Base-by-base conservation (phyloP, 495 filamentous ascomycete species). In the Aspergillus funiculosus region DNA sequence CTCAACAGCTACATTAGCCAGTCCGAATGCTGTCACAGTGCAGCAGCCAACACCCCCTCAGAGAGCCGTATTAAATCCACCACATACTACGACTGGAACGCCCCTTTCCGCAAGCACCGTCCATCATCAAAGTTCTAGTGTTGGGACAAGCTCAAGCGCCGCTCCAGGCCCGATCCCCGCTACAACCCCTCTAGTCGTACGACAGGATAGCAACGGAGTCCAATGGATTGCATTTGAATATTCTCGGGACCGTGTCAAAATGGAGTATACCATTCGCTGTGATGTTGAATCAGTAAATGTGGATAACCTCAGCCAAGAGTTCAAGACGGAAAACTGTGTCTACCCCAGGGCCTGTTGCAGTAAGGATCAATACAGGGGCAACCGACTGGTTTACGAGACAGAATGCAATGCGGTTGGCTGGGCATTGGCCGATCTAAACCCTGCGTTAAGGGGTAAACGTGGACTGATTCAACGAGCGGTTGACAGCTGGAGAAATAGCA, bases 191-290 rank as follows among this genome's bases (percentile, higher is more conserved):
- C 71, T 95, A 4, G 91, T 98, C 5, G 92, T 97, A 27, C 75
- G 91, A 48, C 91, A 97, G 63, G 92, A 97, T 57, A 85, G 86
- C 57, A 96, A 95, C 52, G 92, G 92, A 11, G 92, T 97, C 8
- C 92, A 98, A 60, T 97, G 92, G 92, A 98, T 98, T 52, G 88
- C 89, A 2, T 98, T 98, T 46, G 92, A 98, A 59, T 98, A 98
- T 63, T 97, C 94, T 11, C 81, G 92, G 19, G 92, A 98, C 62
- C 77, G 92, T 21, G 89, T 98, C 52, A 98, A 98, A 78, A 95
- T 96, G 89, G 92, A 95, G 63, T 98, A 98, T 64, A 95, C 89
- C 0, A 98, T 98, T 59, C 84, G 92, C 25, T 98, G 92, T 59
- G 92, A 98, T 56, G 92, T 97, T 17, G 92, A 96, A 67, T 95